Base-by-base conservation (phyloP, 2,329 filamentous ascomycete species). In the Thyridium curvatum region DNA sequence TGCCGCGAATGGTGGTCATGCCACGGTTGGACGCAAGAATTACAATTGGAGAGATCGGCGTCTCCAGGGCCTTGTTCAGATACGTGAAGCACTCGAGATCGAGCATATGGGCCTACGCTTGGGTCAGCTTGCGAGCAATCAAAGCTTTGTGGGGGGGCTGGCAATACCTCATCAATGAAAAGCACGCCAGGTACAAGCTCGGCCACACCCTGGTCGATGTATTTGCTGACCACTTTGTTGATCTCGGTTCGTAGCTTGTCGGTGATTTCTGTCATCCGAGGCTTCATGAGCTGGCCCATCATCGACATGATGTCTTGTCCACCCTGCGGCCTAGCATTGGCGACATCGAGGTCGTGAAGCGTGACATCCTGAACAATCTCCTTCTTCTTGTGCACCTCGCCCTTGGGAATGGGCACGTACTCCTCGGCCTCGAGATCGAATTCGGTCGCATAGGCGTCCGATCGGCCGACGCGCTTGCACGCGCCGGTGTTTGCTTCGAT, bases 201-300 rank as follows among this genome's bases (percentile, higher is more conserved):
- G 7, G 93, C 93, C 26, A 97, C 89, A 45, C 93, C 93, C 67
- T 97, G 91, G 60, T 97, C 93, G 52, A 98, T 98, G 66, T 97
- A 98, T 64, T 91, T 89, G 74, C 89, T 95, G 50, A 98, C 93
- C 21, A 98, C 91, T 70, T 97, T 97, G 78, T 98, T 96, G 70
- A 98, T 97, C 69, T 98, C 93, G 40, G 79, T 72, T 44, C 93
- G 80, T 56, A 98, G 71, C 71, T 98, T 98, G 66, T 98, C 93
- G 21, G 93, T 98, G 56, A 98, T 97, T 63, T 98, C 93, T 6
- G 93, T 98, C 82, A 96, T 96, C 72, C 94, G 94, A 45, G 93
- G 93, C 76, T 97, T 97, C 89, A 97, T 96, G 56, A 98, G 69
- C 66, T 98, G 93, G 54, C 93, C 93, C 91, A 98, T 97, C 93